These are phyloP conservation scores for Amanita molliuscula DNA, from an alignment of 768 basidiomycete species.

Conservation along the genomic window DNA sequence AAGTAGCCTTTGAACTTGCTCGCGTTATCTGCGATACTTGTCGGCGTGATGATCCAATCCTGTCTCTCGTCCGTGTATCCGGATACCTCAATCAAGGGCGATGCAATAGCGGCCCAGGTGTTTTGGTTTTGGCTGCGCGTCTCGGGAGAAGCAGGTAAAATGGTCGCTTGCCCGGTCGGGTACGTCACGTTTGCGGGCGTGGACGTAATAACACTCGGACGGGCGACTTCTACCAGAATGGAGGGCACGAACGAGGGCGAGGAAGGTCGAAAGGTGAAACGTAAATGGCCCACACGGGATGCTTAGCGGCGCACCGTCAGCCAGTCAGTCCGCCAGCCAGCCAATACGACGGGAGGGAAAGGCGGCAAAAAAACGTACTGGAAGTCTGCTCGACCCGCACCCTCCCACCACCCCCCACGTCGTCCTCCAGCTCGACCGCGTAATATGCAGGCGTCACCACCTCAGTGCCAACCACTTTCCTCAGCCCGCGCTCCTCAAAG, in stretches of 20 bases:
- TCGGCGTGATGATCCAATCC: slow-evolving; percentile 58
- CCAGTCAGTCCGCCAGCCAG: not conserved
- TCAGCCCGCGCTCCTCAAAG: slow-evolving; percentile 52
- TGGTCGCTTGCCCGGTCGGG: slow-evolving; percentile 39
- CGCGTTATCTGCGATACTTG: slow-evolving; percentile 25
- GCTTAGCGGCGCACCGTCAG: slow-evolving; percentile 25
- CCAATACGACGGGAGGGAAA: not conserved
- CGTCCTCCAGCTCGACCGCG: slow-evolving; percentile 41
- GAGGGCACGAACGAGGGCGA: slow-evolving; percentile 30
- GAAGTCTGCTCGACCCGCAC: slow-evolving; percentile 52
- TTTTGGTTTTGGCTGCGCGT: slow-evolving; percentile 8
- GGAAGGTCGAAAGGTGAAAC: slow-evolving; percentile 45
- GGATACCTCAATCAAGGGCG: slow-evolving; percentile 23
- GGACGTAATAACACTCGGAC: slow-evolving; percentile 50
- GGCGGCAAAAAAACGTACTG: slow-evolving; percentile 33
- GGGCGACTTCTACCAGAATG: slow-evolving; percentile 56
- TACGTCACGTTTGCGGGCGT: slow-evolving; percentile 36
- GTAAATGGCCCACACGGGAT: slow-evolving; percentile 65
- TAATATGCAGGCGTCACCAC: slow-evolving; percentile 46
- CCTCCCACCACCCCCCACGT: slow-evolving; percentile 30
- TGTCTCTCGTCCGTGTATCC: slow-evolving; percentile 62
- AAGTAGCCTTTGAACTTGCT: slow-evolving; percentile 44
- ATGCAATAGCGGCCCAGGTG: too few species aligned
- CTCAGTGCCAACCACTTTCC: slow-evolving; percentile 42
- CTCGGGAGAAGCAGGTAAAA: slow-evolving; percentile 32